phyloP scores from a whole-genome alignment of 176 grass and related monocot species.

The Thalia dealbata region DNA sequence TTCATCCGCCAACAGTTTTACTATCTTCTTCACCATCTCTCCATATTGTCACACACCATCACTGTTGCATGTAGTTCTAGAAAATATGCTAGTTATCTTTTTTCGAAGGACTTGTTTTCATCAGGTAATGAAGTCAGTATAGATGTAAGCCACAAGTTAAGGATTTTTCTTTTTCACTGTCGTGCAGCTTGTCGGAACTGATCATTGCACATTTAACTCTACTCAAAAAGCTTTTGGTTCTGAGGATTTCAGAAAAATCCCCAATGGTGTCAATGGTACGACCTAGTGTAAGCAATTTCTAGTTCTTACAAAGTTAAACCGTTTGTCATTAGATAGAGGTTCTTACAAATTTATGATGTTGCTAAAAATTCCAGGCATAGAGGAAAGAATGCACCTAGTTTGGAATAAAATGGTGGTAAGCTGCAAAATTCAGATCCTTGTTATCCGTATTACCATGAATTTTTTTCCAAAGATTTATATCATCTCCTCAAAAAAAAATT shows the following conservation, averaged over 20 bases:
- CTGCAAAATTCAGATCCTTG: slow-evolving; percentile 4
- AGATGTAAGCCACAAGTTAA: slow-evolving; percentile 14
- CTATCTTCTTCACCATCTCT: not conserved
- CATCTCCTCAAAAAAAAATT: slow-evolving; percentile 15
- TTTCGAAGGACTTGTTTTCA: not conserved
- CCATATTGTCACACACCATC: not conserved
- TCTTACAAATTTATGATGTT: slow-evolving; percentile 14
- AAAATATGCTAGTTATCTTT: not conserved
- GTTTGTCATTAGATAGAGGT: slow-evolving; percentile 2
- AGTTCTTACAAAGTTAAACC: not conserved
- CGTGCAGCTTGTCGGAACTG: slow-evolving; percentile 93
- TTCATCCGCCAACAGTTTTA: not conserved
- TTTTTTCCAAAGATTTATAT: slow-evolving; percentile 16
- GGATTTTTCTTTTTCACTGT: not conserved
- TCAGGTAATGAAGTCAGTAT: not conserved
- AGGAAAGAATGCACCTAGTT: slow-evolving; percentile 92
- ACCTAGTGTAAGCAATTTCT: not conserved
- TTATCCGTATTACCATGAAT: not conserved
- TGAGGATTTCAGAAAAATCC: slow-evolving; percentile 90
- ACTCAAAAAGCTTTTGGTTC: slow-evolving; percentile 88
- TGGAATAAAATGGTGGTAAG: slow-evolving; percentile 99
- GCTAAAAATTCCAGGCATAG: slow-evolving; percentile 40
- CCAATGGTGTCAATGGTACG: slow-evolving; percentile 90
- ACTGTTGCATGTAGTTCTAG: not conserved
- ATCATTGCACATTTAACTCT: slow-evolving; percentile 90